Evolutionary conservation across 345 rosid species (phyloP), one percentile per base, ranked within the genome.

Genomic region (Physaria fendleri): DNA sequence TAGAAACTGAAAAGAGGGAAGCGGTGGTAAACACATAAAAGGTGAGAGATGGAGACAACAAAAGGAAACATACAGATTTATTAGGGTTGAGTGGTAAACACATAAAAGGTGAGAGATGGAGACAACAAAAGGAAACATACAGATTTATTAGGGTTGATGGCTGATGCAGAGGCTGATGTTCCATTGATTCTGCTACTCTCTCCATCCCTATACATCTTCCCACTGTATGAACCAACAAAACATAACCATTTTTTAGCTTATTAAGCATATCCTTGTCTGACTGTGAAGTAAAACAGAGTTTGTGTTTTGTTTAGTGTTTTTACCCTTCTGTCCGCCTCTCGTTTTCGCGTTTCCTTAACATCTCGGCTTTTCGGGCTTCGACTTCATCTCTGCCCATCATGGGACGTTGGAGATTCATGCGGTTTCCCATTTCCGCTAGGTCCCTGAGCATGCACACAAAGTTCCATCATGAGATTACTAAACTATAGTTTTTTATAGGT

Each of bases 381-480:
- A 81, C 80, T 74, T 93, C 95, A 55, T 89, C 95, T 67, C 97
- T 82, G 63, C 97, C 83, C 99, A 87, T 77, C 59, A 82, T 73
- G n/a, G 95, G 85, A 62, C 89, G 87, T 34, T 78, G 81, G 32
- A 61, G 67, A 77, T 83, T 81, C 92, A 82, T 83, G 21, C 92
- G 90, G 83, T 81, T 85, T 22, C 92, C 92, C 54, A 83, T 78
- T n/a, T 78, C 83, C 4, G 87, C 84, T 14, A 85, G 84, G 80
- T 90, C 95, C 85, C 99, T 94, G 56, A 22, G 49, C 21, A 65
- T 23, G 32, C 42, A 8, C 48, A 18, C 5, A 35, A 51, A 38
- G 10, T 16, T 61, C 12, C 28, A 30, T 29, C 51, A 53, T 62
- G 25, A 43, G 20, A 62, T 18, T 28, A 8, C 5, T 3, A n/a